A percentile compares a stretch with the other conserved stretches of the same genome.
phyloP scores from a whole-genome alignment of 2,329 filamentous ascomycete genomes.

The Xylariaceae sp. region DNA sequence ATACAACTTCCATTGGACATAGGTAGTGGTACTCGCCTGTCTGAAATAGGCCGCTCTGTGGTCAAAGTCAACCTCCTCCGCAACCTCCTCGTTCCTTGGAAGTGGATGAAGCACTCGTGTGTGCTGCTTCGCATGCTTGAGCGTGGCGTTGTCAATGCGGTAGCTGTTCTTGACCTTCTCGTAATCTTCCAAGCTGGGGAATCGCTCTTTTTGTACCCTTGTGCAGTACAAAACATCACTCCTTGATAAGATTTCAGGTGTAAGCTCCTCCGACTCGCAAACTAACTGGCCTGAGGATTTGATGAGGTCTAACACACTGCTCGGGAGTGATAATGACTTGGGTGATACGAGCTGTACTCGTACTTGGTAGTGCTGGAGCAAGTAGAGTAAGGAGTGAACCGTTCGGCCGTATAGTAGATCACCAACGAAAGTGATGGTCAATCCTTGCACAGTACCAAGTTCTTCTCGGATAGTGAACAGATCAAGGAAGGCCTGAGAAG shows the following conservation, averaged over 20 bases:
- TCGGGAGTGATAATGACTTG: conserved; percentile 70
- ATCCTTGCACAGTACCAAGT: conserved; percentile 86
- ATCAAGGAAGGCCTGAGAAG: conserved; percentile 94
- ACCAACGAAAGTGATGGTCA: conserved; percentile 94
- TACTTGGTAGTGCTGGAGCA: conserved; percentile 94
- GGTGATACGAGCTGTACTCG: conserved; percentile 89
- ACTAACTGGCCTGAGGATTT: conserved; percentile 71
- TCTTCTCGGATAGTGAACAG: conserved; percentile 98
- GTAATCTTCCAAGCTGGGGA: conserved; percentile 75
- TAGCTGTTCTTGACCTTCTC: conserved; percentile 85
- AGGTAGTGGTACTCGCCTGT: conserved; percentile 70
- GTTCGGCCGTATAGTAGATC: conserved; percentile 91
- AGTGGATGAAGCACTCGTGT: conserved; percentile 96
- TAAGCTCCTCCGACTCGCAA: conserved; percentile 72
- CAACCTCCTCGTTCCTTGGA: conserved; percentile 88
- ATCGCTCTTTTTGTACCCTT: conserved; percentile 92
- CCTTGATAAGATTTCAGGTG: conserved; percentile 77
- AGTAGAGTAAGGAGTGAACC: conserved; percentile 90
- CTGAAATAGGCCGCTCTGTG: conserved; percentile 95
- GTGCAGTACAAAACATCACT: conserved; percentile 97
- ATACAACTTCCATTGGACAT: neutral
- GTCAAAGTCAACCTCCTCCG: conserved; percentile 96
- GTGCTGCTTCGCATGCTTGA: conserved; percentile 86
- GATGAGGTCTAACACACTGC: conserved; percentile 69
- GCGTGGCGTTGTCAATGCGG: conserved; percentile 81